Evolutionary conservation across 768 basidiomycete species (phyloP).

Genomic region (Amylocystis lapponica): DNA sequence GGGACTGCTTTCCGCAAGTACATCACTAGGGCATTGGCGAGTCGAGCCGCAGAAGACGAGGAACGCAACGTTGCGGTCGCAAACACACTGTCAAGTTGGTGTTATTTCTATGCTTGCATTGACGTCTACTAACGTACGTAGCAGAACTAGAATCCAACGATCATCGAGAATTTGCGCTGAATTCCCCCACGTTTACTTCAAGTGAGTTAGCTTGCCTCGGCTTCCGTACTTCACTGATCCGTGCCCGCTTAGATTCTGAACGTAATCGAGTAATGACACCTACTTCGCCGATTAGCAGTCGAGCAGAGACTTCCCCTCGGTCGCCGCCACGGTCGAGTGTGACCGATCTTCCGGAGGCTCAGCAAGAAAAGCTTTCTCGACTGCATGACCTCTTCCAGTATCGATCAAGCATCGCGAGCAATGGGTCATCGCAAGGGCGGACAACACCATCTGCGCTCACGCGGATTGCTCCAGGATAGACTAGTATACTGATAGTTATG

Average conservation of each 20-base stretch:
- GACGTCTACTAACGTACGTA: background rate
- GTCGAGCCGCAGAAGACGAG: constrained; percentile 81
- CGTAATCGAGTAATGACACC: constrained; percentile 3
- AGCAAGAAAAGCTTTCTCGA: constrained; percentile 64
- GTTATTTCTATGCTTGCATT: background rate
- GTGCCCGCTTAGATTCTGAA: background rate
- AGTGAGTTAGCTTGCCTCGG: background rate
- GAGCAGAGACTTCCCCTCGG: constrained; percentile 20
- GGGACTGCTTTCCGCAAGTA: constrained; percentile 90
- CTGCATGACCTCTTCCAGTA: constrained; percentile 83
- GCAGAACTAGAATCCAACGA: background rate
- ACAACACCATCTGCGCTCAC: constrained; percentile 8
- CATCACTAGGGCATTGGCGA: constrained; percentile 82
- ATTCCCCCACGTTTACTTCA: constrained; percentile 22
- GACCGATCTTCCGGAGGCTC: constrained; percentile 23
- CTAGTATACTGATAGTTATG: background rate
- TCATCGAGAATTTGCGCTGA: constrained; percentile 56
- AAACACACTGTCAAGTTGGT: constrained; percentile 76
- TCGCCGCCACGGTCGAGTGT: constrained; percentile 27
- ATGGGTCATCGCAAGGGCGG: constrained; percentile 32
- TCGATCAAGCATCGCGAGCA: constrained; percentile 57
- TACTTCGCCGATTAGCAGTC: constrained; percentile 16
- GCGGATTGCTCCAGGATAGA: constrained; percentile 2
- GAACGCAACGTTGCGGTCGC: constrained; percentile 77
- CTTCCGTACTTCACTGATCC: background rate